Evolutionary conservation across 2,329 filamentous ascomycete genomes (phyloP).

Genomic region (Bertia moriformis): DNA sequence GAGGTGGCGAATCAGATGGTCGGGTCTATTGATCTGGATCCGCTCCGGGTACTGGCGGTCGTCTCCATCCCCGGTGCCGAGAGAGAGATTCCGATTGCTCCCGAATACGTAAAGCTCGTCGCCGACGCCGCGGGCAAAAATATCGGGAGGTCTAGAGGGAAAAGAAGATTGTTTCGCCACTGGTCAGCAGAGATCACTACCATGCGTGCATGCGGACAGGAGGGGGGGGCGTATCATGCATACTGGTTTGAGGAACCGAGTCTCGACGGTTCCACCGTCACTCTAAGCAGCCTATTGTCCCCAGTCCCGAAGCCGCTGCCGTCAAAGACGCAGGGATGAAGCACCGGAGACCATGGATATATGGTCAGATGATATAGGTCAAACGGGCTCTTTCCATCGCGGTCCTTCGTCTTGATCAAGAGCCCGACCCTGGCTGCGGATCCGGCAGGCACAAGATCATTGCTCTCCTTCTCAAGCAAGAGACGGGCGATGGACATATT

Average conservation of each 20-base stretch:
- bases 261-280: too few relatives aligned
- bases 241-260: too few relatives aligned
- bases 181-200: too few relatives aligned
- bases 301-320: too few relatives aligned
- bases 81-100: constrained; percentile 85
- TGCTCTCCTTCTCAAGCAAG: constrained; percentile 65
- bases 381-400: constrained; percentile 86
- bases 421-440: constrained; percentile 50
- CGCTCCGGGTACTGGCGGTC: constrained; percentile 88
- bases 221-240: too few relatives aligned
- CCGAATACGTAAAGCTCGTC: constrained; percentile 90
- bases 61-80: constrained; percentile 90
- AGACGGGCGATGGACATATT: constrained; percentile 76
- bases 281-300: too few relatives aligned
- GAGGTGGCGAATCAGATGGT: constrained; percentile 61
- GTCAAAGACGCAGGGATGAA: too few relatives aligned
- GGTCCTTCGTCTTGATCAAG: constrained; percentile 87
- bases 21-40: constrained; percentile 60
- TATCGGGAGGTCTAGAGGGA: too few relatives aligned
- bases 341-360: constrained; percentile 52
- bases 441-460: constrained; percentile 38
- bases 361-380: constrained; percentile 86
- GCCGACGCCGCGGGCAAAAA: too few relatives aligned
- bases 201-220: too few relatives aligned
- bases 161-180: too few relatives aligned